phyloP scores from a whole-genome alignment of 495 filamentous ascomycete genomes.

The Penicillium paxilli region DNA sequence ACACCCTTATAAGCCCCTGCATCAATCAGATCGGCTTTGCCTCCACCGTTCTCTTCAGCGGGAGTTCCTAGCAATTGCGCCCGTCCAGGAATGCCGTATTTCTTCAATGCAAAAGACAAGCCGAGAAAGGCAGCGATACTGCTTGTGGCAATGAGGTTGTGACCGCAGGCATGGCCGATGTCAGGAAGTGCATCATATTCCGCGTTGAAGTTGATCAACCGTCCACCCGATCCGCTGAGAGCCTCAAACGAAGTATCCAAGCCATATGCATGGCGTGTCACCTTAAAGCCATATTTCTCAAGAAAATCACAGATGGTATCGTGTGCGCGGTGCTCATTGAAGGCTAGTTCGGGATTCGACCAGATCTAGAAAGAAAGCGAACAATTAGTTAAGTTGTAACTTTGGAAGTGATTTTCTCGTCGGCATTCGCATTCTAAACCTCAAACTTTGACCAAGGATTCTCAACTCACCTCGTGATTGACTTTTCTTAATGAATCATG shows the following conservation, averaged over 20 bases:
- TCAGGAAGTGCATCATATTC: constrained; percentile 57
- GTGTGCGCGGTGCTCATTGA: constrained; percentile 57
- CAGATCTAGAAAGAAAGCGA: constrained; percentile 48
- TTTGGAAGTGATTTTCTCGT: too few species aligned
- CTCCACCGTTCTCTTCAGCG: constrained; percentile 70
- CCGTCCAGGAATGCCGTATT: constrained; percentile 52
- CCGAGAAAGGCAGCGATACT: constrained; percentile 61
- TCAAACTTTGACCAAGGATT: neutral
- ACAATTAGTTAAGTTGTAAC: neutral
- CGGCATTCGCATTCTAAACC: too few species aligned
- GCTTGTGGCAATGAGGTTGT: constrained; percentile 67
- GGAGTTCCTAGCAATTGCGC: constrained; percentile 68
- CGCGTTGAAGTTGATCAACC: constrained; percentile 45
- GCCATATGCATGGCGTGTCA: constrained; percentile 53
- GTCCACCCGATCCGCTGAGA: constrained; percentile 38
- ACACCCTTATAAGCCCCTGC: constrained; percentile 63
- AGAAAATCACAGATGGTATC: constrained; percentile 58
- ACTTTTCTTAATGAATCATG: constrained; percentile 29
- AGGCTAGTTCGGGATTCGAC: constrained; percentile 60
- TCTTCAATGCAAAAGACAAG: constrained; percentile 48
- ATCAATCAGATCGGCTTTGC: constrained; percentile 65
- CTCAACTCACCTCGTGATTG: constrained; percentile 21
- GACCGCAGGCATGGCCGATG: constrained; percentile 68
- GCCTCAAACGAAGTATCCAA: constrained; percentile 42
- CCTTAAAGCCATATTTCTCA: constrained; percentile 52